These are phyloP conservation scores for Pichia sp. DNA, from an alignment of 1,139 yeast species.

Conservation along the genomic window DNA sequence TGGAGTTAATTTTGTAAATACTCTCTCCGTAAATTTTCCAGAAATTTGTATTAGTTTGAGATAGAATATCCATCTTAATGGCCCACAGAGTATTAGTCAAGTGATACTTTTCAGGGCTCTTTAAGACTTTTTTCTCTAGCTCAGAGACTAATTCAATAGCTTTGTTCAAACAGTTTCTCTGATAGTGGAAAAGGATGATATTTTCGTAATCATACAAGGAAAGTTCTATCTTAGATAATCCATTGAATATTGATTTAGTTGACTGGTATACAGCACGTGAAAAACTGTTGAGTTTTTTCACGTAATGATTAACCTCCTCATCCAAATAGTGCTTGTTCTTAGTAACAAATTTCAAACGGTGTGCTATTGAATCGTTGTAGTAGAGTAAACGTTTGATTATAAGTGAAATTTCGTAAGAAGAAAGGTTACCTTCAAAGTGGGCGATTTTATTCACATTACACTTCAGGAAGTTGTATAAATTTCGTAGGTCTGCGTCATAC, in stretches of 20 bases:
- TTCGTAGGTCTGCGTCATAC: constrained; percentile 5
- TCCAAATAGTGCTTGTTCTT: constrained; percentile 2
- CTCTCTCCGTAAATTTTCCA: constrained; percentile 27
- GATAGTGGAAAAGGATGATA: constrained; percentile 21
- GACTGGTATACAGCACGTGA: constrained; percentile 5
- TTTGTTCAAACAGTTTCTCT: constrained; percentile 15
- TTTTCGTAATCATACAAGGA: constrained; percentile 25
- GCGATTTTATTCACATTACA: constrained; percentile 1
- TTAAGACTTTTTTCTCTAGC: constrained; percentile 17
- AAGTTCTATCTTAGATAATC: background rate
- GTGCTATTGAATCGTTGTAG: constrained; percentile 1
- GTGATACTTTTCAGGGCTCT: constrained; percentile 1
- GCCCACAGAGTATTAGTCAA: constrained; percentile 27
- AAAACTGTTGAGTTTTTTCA: background rate
- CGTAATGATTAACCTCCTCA: background rate
- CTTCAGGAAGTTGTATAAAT: constrained; percentile 8
- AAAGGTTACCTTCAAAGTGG: background rate
- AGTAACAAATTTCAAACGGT: constrained; percentile 10
- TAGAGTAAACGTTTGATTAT: constrained; percentile 12
- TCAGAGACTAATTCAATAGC: constrained; percentile 22
- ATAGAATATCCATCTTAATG: constrained; percentile 24
- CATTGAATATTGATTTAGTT: constrained; percentile 9
- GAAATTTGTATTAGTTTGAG: constrained; percentile 22
- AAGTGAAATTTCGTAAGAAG: constrained; percentile 13
- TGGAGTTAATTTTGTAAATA: constrained; percentile 16